A percentile compares a stretch with the other conserved stretches of the same genome.
Evolutionary conservation across 2,329 filamentous ascomycete species (phyloP).

Genomic region (Cladorrhinum sp.): DNA sequence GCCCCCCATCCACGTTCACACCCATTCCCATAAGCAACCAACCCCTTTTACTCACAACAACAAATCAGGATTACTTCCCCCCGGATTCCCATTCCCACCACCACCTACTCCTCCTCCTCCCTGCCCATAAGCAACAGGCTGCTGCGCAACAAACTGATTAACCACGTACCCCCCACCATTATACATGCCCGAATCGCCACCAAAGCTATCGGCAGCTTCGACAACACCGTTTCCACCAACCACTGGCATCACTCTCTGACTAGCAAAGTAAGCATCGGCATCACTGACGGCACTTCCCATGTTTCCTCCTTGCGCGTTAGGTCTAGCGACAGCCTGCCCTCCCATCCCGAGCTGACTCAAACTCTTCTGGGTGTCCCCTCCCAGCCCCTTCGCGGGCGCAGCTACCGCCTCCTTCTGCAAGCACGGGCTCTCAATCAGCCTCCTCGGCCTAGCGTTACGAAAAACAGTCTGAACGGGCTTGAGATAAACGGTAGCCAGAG

Average conservation of each 20-base stretch:
- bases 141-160: slow-evolving; percentile 76
- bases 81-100: slow-evolving; percentile 65
- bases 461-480: slow-evolving; percentile 98
- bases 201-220: slow-evolving; percentile 62
- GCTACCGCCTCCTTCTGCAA: slow-evolving; percentile 68
- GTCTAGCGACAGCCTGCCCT: slow-evolving; percentile 47
- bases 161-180: slow-evolving; percentile 62
- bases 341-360: slow-evolving; percentile 58
- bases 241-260: slow-evolving; percentile 58
- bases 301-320: slow-evolving; percentile 35
- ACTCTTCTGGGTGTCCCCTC: slow-evolving; percentile 54
- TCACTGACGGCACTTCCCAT: slow-evolving; percentile 73
- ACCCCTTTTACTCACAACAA: slow-evolving; percentile 54
- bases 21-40: no score
- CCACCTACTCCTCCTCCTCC: slow-evolving; percentile 32
- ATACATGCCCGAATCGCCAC: slow-evolving; percentile 51
- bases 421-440: slow-evolving; percentile 77
- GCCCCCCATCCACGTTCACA: no score
- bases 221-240: background rate
- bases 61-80: slow-evolving; percentile 67
- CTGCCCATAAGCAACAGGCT: slow-evolving; percentile 44
- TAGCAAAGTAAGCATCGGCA: slow-evolving; percentile 86
- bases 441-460: slow-evolving; percentile 77
- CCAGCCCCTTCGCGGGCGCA: slow-evolving; percentile 38
- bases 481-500: slow-evolving; percentile 92